Conservation (phyloP, 2,329 filamentous ascomycete genomes). For the Aspergillus fumigatiaffinis region DNA sequence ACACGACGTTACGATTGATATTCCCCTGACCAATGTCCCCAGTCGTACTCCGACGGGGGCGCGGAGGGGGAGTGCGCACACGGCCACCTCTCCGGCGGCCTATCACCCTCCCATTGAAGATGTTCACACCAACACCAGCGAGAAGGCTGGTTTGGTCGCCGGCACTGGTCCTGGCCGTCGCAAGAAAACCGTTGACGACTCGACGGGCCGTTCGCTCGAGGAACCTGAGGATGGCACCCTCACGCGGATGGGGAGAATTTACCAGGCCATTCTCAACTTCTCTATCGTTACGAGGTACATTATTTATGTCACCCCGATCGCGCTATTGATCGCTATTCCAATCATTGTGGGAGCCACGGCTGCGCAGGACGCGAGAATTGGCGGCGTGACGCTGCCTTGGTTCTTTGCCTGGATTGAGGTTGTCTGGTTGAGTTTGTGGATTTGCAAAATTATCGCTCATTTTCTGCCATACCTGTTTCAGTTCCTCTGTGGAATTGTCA, state of each 20-base stretch:
- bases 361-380: conserved; percentile 47
- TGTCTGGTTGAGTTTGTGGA: conserved; percentile 62
- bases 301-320: conserved; percentile 59
- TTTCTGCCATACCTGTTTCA: conserved; percentile 59
- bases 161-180: conserved; percentile 29
- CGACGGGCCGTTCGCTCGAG: conserved; percentile 31
- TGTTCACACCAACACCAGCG: conserved; percentile 25
- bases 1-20: conserved; percentile 57
- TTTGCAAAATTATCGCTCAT: conserved; percentile 57
- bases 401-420: conserved; percentile 65
- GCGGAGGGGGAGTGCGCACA: conserved; percentile 36
- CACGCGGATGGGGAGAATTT: conserved; percentile 57
- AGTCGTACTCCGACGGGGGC: conserved; percentile 46
- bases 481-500: conserved; percentile 59
- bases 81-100: conserved; percentile 28
- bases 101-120: conserved; percentile 22
- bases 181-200: conserved; percentile 27
- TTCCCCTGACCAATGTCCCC: conserved; percentile 56
- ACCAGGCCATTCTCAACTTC: conserved; percentile 59
- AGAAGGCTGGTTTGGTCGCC: conserved; percentile 26
- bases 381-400: conserved; percentile 54
- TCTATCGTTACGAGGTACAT: conserved; percentile 62
- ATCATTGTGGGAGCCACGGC: conserved; percentile 59
- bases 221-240: conserved; percentile 52
- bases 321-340: conserved; percentile 56